These are phyloP conservation scores for Lactarius sanguifluus DNA, from an alignment of 768 basidiomycete genomes.

Conservation along the genomic window DNA sequence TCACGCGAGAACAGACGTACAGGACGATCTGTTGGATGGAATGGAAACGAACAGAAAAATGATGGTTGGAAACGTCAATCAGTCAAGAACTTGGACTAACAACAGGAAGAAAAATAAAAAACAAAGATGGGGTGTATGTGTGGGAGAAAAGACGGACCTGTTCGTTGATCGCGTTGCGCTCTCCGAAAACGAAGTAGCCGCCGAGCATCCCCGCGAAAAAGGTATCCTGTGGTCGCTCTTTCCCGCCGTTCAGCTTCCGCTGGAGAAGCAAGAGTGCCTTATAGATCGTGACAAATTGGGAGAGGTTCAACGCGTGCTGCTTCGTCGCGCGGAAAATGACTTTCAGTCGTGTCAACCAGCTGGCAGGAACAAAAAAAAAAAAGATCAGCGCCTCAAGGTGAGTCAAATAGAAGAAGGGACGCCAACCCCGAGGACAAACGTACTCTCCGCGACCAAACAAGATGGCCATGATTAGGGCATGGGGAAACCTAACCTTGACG, in stretches of 20 bases:
- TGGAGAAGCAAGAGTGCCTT: constrained; percentile 84
- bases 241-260: constrained; percentile 76
- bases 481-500: constrained; percentile 90
- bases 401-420: background rate
- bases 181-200: constrained; percentile 86
- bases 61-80: background rate
- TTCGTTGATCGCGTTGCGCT: constrained; percentile 86
- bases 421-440: constrained; percentile 38
- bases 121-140: background rate
- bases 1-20: constrained; percentile 89
- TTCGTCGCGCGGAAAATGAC: constrained; percentile 82
- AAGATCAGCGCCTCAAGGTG: constrained; percentile 8
- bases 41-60: background rate
- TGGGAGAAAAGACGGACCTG: constrained; percentile 55
- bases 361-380: constrained; percentile 36
- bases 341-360: constrained; percentile 66
- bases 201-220: constrained; percentile 93
- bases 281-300: constrained; percentile 93
- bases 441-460: constrained; percentile 91
- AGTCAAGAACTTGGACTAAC: background rate
- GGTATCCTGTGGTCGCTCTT: constrained; percentile 77
- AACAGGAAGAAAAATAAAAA: too few species aligned
- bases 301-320: constrained; percentile 88
- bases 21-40: constrained; percentile 74
- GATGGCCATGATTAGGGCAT: constrained; percentile 95